Conservation (phyloP, 2,329 filamentous ascomycete species). For the Colletotrichum sp. region DNA sequence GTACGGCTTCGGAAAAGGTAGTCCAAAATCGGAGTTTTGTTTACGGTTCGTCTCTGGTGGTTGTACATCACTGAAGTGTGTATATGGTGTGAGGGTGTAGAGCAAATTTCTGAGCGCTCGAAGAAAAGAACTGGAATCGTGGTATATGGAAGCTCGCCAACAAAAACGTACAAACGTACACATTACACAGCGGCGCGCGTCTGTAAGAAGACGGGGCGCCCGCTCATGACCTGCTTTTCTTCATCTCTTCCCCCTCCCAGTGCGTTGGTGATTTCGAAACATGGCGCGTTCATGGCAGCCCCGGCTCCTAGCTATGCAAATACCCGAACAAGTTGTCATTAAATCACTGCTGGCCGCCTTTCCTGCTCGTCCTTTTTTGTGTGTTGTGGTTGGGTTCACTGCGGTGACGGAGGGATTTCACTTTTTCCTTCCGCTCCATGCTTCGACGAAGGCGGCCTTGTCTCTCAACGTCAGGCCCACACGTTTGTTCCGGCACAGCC, state of each 20-base stretch:
- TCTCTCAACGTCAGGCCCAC: constrained; percentile 84
- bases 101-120: background rate
- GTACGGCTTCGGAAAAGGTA: constrained; percentile 21
- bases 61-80: background rate
- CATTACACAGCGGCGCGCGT: background rate
- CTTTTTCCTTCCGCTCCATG: constrained; percentile 54
- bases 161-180: background rate
- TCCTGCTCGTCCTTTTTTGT: background rate
- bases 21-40: constrained; percentile 23
- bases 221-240: background rate
- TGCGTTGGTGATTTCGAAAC: background rate
- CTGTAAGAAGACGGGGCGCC: background rate
- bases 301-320: constrained; percentile 27
- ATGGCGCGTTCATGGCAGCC: background rate
- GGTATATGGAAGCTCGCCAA: background rate
- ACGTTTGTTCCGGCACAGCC: constrained; percentile 85
- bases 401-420: background rate
- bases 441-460: constrained; percentile 81
- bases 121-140: background rate
- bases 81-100: background rate
- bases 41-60: background rate
- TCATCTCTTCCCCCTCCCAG: background rate
- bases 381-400: background rate
- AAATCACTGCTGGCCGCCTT: constrained; percentile 2
- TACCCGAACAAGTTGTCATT: background rate